Base-by-base conservation (phyloP, 148 eudicot genomes). In the Camellia lanceoleosa region DNA sequence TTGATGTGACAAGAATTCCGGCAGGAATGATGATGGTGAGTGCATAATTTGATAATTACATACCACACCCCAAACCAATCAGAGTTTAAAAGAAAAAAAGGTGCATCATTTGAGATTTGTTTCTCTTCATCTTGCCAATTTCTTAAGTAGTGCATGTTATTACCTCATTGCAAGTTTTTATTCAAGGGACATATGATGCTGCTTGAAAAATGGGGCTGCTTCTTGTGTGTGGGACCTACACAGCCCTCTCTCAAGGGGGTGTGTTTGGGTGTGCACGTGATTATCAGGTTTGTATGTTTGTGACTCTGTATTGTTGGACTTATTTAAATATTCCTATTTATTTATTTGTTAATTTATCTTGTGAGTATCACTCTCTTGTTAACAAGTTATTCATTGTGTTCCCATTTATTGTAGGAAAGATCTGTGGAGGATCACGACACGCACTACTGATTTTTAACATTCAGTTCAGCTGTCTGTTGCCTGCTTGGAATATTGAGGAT, bases 1-100 rank as follows among this genome's bases (percentile, higher is more conserved):
- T 73, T 64, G 73, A 68, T 58, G 51, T 71, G 72, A 77, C 38
- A 11, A 77, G 59, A 76, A 81, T 47, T 63, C n/a, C 65, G 54
- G 4, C n/a, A 4, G 43, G 41, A 77, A 13, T 15, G 20, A 16
- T 54, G 64, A 41, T 49, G 71, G 71, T 82, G 43, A 77, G 77
- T 63, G 52, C 7, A 3, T 30, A 63, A 46, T 47, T 6, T 7
- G 10, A 51, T n/a, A 55, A 19, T 2, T 64, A 12, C 65, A 44
- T 4, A 7, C n/a, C 7, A 30, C 38, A 30, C 38, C 38, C 38
- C 38, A 30, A 30, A 30, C 38, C 38, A 30, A 30, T 30, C 38
- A 30, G 38, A 30, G 38, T 30, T 30, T 30, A 30, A 30, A 30
- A 30, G 14, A 4, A 18, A 73, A 15, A 54, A 16, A 58, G 5